phyloP scores from a whole-genome alignment of 768 basidiomycete genomes.

The Mycena rebaudengoi region DNA sequence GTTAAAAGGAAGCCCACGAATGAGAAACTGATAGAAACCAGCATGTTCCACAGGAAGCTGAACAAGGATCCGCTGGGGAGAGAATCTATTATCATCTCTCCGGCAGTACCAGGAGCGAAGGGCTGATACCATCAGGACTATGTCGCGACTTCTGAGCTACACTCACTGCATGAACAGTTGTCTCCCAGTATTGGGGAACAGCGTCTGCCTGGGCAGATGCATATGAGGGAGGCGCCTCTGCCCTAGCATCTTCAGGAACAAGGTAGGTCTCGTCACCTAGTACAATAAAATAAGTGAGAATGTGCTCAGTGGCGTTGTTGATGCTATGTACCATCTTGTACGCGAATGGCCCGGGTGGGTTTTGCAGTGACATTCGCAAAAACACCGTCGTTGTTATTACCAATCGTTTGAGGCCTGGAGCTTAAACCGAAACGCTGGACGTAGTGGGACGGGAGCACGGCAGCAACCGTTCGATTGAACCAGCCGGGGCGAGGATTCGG shows the following conservation, averaged over 20 bases:
- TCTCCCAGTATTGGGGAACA: constrained; percentile 99
- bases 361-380: constrained; percentile 97
- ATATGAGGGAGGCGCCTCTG: constrained; percentile 92
- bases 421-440: constrained; percentile 55
- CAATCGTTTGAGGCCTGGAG: constrained; percentile 47
- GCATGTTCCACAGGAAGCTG: constrained; percentile 90
- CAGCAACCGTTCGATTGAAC: constrained; percentile 62
- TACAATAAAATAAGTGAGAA: constrained; percentile 1
- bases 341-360: constrained; percentile 63
- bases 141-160: background rate
- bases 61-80: constrained; percentile 86
- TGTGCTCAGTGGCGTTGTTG: no score
- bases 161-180: constrained; percentile 81
- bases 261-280: constrained; percentile 76
- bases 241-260: constrained; percentile 84
- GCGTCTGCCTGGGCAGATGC: constrained; percentile 91
- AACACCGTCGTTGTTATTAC: constrained; percentile 86
- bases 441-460: constrained; percentile 64
- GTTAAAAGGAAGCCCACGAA: constrained; percentile 78
- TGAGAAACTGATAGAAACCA: constrained; percentile 96
- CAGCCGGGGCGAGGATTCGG: constrained; percentile 53
- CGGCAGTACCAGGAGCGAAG: constrained; percentile 64
- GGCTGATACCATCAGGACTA: constrained; percentile 47
- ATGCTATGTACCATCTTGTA: constrained; percentile 64
- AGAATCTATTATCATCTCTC: constrained; percentile 90